phyloP scores from a whole-genome alignment of 1,284 basidiomycete genomes.

The Earliella scabrosa region DNA sequence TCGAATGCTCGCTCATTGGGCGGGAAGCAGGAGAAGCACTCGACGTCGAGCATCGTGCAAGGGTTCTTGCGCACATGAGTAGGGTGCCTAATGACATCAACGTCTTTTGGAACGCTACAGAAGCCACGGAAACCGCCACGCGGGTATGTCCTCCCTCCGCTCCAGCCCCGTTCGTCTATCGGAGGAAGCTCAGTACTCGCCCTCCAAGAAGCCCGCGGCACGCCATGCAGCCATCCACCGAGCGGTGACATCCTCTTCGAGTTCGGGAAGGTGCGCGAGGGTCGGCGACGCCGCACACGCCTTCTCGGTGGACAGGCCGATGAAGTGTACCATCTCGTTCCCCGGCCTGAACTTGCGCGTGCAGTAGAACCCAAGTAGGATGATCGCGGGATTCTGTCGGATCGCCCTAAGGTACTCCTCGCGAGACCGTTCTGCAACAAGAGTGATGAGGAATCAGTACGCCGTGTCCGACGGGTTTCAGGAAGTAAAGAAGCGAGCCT shows the following conservation, averaged over 20 bases:
- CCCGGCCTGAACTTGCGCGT: neutral
- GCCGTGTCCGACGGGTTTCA: no score
- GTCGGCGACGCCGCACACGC: neutral
- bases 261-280: neutral
- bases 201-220: neutral
- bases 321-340: neutral
- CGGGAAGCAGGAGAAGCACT: no score
- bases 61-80: no score
- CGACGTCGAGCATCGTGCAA: no score
- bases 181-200: neutral
- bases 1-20: no score
- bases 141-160: no score
- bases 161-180: no score
- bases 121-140: no score
- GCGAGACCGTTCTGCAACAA: neutral
- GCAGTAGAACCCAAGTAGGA: conserved; percentile 18
- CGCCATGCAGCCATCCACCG: conserved; percentile 2
- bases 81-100: no score
- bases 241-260: neutral
- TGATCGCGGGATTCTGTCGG: conserved; percentile 13
- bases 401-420: conserved; percentile 2
- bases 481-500: no score
- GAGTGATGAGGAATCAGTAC: no score
- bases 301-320: neutral
- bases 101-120: no score